A percentile compares a stretch with the other conserved stretches of the same genome.
These are phyloP conservation scores for Fusarium heterosporum DNA, from an alignment of 2,329 filamentous ascomycete species.

Conservation along the genomic window DNA sequence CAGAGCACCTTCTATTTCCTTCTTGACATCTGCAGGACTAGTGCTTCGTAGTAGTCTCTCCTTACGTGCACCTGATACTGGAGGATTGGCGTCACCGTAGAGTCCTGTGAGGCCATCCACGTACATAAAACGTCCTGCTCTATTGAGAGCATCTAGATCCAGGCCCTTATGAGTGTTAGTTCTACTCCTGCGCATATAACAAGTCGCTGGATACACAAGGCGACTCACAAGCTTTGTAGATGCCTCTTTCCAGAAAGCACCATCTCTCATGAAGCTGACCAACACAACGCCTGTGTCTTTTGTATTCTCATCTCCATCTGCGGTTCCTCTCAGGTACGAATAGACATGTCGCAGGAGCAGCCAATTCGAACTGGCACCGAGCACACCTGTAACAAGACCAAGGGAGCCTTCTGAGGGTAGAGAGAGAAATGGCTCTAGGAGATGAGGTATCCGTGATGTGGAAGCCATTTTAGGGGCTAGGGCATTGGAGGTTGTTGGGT, in stretches of 20 bases:
- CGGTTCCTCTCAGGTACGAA: constrained; percentile 55
- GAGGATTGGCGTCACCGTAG: constrained; percentile 53
- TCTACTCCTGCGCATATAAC: background rate
- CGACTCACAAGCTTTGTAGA: constrained; percentile 71
- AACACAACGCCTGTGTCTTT: constrained; percentile 71
- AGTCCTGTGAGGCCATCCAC: constrained; percentile 78
- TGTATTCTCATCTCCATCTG: constrained; percentile 31
- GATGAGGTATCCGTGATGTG: constrained; percentile 68
- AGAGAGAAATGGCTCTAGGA: constrained; percentile 72
- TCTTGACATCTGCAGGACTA: constrained; percentile 53
- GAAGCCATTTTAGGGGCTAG: constrained; percentile 32
- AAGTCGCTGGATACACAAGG: background rate
- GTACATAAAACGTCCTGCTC: constrained; percentile 73
- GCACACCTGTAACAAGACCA: constrained; percentile 74
- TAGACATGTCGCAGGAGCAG: constrained; percentile 69
- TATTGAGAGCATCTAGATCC: constrained; percentile 72
- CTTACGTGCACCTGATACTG: constrained; percentile 9
- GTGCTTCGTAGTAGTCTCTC: constrained; percentile 48
- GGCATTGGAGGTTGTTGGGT: constrained; percentile 7
- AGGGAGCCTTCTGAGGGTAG: constrained; percentile 70
- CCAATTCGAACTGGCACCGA: constrained; percentile 74
- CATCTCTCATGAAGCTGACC: constrained; percentile 85
- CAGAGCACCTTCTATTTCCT: constrained; percentile 56
- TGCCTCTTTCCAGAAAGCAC: constrained; percentile 81
- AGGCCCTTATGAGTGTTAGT: constrained; percentile 65